Evolutionary conservation across 2,329 filamentous ascomycete genomes (phyloP).

Genomic region (Chaetoscypha palmicola): DNA sequence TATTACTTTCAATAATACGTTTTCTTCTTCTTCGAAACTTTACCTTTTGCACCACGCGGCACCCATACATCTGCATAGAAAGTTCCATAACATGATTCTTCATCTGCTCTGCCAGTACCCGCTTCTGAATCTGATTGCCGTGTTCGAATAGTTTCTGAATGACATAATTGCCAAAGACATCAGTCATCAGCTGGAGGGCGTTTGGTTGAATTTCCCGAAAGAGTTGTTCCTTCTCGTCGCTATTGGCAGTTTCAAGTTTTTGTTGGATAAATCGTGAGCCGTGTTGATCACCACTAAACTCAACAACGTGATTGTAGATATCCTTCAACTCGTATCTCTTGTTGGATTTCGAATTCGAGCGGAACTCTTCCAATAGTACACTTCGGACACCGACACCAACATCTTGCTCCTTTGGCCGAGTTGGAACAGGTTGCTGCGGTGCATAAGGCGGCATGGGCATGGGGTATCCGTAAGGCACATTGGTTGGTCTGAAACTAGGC

Average conservation of each 20-base stretch:
- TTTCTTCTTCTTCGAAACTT: no score
- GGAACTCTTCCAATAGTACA: conserved; percentile 71
- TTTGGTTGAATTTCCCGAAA: conserved; percentile 85
- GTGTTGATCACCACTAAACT: conserved; percentile 93
- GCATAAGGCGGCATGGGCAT: conserved; percentile 27
- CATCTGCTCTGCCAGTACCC: conserved; percentile 77
- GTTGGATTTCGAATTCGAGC: conserved; percentile 63
- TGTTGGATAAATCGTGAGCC: conserved; percentile 93
- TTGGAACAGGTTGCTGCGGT: conserved; percentile 22
- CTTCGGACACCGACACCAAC: conserved; percentile 54
- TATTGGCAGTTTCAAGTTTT: conserved; percentile 87
- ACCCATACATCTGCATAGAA: conserved; percentile 86
- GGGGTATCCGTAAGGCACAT: conserved; percentile 32
- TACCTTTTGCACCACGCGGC: conserved; percentile 91
- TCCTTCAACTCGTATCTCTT: conserved; percentile 78
- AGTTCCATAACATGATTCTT: conserved; percentile 73
- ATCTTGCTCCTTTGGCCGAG: conserved; percentile 31
- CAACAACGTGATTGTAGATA: conserved; percentile 80
- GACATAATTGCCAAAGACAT: conserved; percentile 97
- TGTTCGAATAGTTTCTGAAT: conserved; percentile 98
- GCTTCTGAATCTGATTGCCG: conserved; percentile 90
- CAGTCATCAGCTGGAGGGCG: conserved; percentile 82
- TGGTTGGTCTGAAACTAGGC: conserved; percentile 31
- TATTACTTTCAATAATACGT: no score
- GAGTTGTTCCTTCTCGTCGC: conserved; percentile 87